Base-by-base conservation (phyloP, 768 basidiomycete species). In the Gyrodon lividus region DNA sequence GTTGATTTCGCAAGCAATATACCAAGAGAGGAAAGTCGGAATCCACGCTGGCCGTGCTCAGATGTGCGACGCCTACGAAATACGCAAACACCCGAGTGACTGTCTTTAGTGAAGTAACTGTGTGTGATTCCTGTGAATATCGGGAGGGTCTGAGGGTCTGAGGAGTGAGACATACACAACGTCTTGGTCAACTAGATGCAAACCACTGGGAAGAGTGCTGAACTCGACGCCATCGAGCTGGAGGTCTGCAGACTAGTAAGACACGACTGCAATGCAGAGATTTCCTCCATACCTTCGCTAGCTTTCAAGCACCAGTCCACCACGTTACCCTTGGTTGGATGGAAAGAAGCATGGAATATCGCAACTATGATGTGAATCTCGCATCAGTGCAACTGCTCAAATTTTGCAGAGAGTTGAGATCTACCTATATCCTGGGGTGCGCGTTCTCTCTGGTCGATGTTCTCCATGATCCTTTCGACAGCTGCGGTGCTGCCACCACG, bases 261-360 rank as follows among this genome's bases (percentile, higher is more conserved):
- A 26, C 10, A 17, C 48, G 35, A 31, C 14, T 31, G 7, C 28
- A 43, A 8, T 9, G 17, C 17, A 47, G 42, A 45, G 26, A 8
- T 31, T 31, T 5, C 12, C 4, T 23, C 59, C 76, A 38, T 38
- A 85, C 89, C 87, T 53, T 89, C 79, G 63, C 74, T 82, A 8
- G 83, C 81, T 61, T 83, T 89, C 26, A 87, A 63, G 39, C 77
- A 82, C 90, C 91, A 92, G 67, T 92, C 89, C 13, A 92, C 73
- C 13, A 84, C 65, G 64, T 90, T 91, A 13, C 90, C 90, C 57
- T 81, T 78, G 19, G 89, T 92, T 1, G 88, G 86, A 69, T 92
- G 90, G 60, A 92, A 92, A 6, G 88, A 89, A 16, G 84, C 77
- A 69, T 92, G 89, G 55, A 91, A 92, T 64, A 91, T 86, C 10